A percentile compares a stretch with the other conserved stretches of the same genome.
Evolutionary conservation across 2,329 filamentous ascomycete genomes (phyloP).

Genomic region (Epichloe sibirici): DNA sequence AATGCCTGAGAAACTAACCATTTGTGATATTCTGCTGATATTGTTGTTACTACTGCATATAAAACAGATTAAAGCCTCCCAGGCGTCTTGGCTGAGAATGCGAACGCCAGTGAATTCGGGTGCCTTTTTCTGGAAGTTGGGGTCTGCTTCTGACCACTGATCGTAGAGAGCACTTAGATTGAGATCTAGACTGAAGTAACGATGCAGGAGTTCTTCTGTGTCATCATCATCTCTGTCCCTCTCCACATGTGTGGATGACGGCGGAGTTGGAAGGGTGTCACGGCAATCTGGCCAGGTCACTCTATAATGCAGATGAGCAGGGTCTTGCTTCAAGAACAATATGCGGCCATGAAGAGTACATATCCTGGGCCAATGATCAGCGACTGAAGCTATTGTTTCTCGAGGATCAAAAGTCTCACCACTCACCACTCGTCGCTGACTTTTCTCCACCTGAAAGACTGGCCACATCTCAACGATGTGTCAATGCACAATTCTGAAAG

Average conservation of each 20-base stretch:
- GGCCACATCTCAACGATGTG: constrained; percentile 85
- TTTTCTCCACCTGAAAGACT: constrained; percentile 93
- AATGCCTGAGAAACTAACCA: constrained; percentile 43
- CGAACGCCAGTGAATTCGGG: constrained; percentile 81
- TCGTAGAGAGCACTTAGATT: constrained; percentile 66
- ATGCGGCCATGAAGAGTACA: constrained; percentile 80
- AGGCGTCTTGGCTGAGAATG: constrained; percentile 87
- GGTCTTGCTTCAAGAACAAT: constrained; percentile 73
- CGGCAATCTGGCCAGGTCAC: constrained; percentile 43
- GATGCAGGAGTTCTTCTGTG: constrained; percentile 58
- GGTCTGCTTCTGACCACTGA: constrained; percentile 74
- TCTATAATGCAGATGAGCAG: constrained; percentile 66
- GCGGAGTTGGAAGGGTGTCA: constrained; percentile 8
- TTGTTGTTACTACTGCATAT: constrained; percentile 99
- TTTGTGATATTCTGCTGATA: constrained; percentile 86
- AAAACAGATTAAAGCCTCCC: constrained; percentile 88
- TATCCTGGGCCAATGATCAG: constrained; percentile 36
- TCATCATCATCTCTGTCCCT: constrained; percentile 40
- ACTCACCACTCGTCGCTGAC: constrained; percentile 85
- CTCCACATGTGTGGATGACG: constrained; percentile 2
- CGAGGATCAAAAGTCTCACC: constrained; percentile 36
- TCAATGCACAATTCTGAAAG: constrained; percentile 85
- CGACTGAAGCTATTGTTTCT: not conserved
- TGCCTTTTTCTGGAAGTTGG: constrained; percentile 81
- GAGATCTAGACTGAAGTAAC: constrained; percentile 81